These are phyloP conservation scores for Angomonas ambiguus DNA, from an alignment of 208 protist genomes.

Conservation along the genomic window DNA sequence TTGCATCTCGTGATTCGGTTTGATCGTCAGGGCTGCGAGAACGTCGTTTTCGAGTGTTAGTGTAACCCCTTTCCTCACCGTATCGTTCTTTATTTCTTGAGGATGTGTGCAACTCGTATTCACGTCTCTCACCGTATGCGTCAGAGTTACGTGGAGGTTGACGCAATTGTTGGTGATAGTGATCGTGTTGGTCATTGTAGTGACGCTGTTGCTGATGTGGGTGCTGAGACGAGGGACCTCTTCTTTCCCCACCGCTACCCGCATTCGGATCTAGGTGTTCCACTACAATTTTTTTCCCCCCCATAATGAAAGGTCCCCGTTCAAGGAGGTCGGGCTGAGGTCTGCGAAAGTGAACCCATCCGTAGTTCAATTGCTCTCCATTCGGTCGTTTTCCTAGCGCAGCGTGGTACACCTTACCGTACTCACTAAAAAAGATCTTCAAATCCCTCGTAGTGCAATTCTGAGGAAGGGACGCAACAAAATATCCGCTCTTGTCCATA, in stretches of 20 bases:
- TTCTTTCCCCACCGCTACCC: background rate
- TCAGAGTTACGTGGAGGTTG: no score
- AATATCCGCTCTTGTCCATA: conserved; percentile 9
- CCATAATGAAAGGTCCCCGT: conserved; percentile 11
- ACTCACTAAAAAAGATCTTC: conserved; percentile 7
- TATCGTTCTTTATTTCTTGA: no score
- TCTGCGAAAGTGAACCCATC: conserved; percentile 14
- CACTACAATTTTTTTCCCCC: background rate
- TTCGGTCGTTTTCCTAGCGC: background rate
- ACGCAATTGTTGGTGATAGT: no score
- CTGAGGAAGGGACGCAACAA: conserved; percentile 13
- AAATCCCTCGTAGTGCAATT: background rate
- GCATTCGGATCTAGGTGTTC: background rate
- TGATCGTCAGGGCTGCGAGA: background rate
- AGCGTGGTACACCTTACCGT: conserved; percentile 12
- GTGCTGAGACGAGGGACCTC: no score
- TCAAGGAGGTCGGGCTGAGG: conserved; percentile 5
- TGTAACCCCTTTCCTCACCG: no score
- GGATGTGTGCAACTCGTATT: no score
- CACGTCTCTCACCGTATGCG: no score
- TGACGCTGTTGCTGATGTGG: no score
- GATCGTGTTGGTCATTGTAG: no score
- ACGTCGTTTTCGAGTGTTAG: no score
- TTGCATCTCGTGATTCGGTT: background rate
- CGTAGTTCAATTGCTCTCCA: conserved; percentile 8